Conservation (phyloP, 2,329 filamentous ascomycete species). For the Scedosporium dehoogii region DNA sequence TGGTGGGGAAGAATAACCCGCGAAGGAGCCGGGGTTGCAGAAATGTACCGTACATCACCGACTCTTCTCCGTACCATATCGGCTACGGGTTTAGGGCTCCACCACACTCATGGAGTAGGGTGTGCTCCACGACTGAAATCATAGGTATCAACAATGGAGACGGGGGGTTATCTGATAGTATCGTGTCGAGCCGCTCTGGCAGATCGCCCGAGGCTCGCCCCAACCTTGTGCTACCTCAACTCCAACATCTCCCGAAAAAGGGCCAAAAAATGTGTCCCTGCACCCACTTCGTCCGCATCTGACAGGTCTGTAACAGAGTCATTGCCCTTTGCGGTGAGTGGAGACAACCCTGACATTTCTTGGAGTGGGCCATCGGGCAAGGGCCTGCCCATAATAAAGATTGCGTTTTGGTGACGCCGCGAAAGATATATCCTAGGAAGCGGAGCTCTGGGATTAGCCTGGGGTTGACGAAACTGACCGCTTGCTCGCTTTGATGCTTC, state of each 20-base stretch:
- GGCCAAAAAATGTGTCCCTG: not conserved
- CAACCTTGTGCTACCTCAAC: not conserved
- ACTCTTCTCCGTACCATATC: not conserved
- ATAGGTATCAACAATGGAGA: not conserved
- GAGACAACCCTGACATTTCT: not conserved
- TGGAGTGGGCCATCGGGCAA: not conserved
- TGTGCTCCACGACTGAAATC: not conserved
- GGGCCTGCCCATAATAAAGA: not conserved
- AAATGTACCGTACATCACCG: not conserved
- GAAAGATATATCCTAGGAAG: no score
- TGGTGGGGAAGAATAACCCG: not conserved
- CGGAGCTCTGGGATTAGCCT: not conserved
- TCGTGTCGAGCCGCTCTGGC: not conserved
- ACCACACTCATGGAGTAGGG: no score
- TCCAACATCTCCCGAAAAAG: not conserved
- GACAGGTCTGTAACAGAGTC: not conserved
- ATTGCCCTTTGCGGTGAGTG: not conserved
- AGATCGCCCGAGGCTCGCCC: not conserved
- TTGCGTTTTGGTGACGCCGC: no score
- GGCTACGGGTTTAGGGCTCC: not conserved
- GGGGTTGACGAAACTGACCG: not conserved
- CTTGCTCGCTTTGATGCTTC: not conserved
- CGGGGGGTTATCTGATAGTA: not conserved
- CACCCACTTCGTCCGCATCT: not conserved
- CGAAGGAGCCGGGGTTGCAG: not conserved